Conservation (phyloP, 257 asterid genomes). For the Gentiana macrophylla region DNA sequence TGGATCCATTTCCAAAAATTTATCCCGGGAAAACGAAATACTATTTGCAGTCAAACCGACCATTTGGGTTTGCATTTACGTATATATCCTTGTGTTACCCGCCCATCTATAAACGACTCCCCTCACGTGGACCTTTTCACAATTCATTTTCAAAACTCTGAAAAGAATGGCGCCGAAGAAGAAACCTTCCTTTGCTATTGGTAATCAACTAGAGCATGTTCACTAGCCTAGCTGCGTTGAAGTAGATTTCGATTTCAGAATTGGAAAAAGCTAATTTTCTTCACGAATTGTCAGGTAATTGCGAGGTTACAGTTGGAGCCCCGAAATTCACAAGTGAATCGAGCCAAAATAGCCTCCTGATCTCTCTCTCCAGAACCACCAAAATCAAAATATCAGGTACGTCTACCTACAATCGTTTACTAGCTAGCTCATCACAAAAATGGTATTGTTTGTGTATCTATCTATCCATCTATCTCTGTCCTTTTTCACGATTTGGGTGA, state of each 20-base stretch:
- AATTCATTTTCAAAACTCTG: constrained; percentile 1
- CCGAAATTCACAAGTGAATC: constrained; percentile 36
- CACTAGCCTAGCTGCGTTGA: not conserved
- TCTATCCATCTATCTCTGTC: not conserved
- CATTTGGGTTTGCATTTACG: too few relatives aligned
- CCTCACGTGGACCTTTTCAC: too few relatives aligned
- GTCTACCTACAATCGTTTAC: too few relatives aligned
- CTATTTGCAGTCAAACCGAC: too few relatives aligned
- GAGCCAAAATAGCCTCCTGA: constrained; percentile 29
- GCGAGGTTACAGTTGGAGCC: constrained; percentile 55
- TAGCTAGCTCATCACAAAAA: too few relatives aligned
- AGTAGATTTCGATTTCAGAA: not conserved
- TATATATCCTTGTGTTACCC: too few relatives aligned
- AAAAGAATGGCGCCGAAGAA: constrained; percentile 40
- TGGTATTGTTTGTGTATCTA: too few relatives aligned
- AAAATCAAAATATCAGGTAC: constrained; percentile 46
- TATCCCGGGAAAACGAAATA: too few relatives aligned
- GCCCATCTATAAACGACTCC: too few relatives aligned
- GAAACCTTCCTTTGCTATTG: constrained; percentile 34
- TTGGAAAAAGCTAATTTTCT: not conserved
- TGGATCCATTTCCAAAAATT: too few relatives aligned
- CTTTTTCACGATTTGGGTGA: not conserved
- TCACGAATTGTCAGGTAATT: constrained; percentile 40
- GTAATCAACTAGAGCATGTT: constrained; percentile 12
- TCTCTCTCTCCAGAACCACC: constrained; percentile 38